Conservation (phyloP, 331 rosid genomes). For the Malus hybrid region DNA sequence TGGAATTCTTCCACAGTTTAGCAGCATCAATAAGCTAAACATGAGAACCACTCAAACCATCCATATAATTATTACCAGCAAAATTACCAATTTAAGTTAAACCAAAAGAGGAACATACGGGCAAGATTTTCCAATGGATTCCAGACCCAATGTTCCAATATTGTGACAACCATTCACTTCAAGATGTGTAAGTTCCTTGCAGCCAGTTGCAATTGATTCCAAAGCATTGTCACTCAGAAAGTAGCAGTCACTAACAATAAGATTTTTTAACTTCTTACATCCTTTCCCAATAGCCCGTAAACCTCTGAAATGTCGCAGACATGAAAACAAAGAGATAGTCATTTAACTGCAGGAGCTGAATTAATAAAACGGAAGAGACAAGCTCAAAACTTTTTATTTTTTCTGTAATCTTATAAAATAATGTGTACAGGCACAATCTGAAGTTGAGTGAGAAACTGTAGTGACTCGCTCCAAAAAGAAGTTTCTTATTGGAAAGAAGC, state of each 20-base stretch:
- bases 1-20: not conserved
- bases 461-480: not conserved
- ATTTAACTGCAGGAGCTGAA: not conserved
- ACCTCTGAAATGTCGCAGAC: slow-evolving; percentile 48
- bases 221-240: slow-evolving; percentile 79
- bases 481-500: not conserved
- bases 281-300: slow-evolving; percentile 70
- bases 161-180: slow-evolving; percentile 97
- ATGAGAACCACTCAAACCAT: slow-evolving; percentile 9
- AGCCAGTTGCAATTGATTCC: slow-evolving; percentile 90
- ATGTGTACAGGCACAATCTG: not conserved
- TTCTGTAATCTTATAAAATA: not conserved
- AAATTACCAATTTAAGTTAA: slow-evolving; percentile 13
- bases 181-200: slow-evolving; percentile 84
- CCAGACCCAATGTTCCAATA: slow-evolving; percentile 73
- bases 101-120: slow-evolving; percentile 41
- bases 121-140: slow-evolving; percentile 86
- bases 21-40: slow-evolving; percentile 7
- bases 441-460: not conserved
- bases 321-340: slow-evolving; percentile 2
- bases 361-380: not conserved
- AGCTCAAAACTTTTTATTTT: not conserved
- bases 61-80: not conserved
- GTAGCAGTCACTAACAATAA: slow-evolving; percentile 83
- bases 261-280: slow-evolving; percentile 79